Percentiles rank a stretch among this genome's conserved stretches.
Evolutionary conservation across 257 asterid genomes (phyloP).

Genomic region (Nicotiana obtusifolia): DNA sequence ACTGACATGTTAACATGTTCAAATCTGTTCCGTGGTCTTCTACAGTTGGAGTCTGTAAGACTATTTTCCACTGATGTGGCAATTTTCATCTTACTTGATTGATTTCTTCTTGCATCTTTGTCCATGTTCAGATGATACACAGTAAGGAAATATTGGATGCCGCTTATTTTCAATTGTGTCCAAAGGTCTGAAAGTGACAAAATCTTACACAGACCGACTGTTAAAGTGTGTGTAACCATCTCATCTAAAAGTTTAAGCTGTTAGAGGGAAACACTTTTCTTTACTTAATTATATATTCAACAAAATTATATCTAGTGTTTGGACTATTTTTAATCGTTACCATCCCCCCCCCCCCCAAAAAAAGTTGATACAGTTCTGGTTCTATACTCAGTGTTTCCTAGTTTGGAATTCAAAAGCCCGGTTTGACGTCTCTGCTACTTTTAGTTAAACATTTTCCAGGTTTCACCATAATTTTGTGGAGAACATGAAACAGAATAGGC

Average conservation of each 20-base stretch:
- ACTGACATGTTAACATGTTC: background rate
- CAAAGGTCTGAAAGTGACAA: background rate
- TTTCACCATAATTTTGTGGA: background rate
- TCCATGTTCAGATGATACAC: background rate
- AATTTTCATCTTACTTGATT: background rate
- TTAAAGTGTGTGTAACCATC: background rate
- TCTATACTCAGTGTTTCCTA: background rate
- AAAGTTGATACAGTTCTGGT: background rate
- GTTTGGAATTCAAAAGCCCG: background rate
- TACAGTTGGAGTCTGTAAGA: background rate
- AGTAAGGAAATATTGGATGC: background rate
- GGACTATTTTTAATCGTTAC: background rate
- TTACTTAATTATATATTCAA: too few species aligned
- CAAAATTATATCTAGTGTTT: background rate
- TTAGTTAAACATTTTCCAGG: background rate
- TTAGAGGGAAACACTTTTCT: too few species aligned
- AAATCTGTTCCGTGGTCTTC: background rate
- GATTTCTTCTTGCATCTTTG: background rate
- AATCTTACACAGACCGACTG: background rate
- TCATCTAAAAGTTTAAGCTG: too few species aligned
- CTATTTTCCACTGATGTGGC: background rate
- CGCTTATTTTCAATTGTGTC: background rate
- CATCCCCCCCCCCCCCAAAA: too few species aligned
- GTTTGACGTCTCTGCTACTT: background rate
- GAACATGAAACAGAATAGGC: background rate